These are phyloP conservation scores for Schizosaccharomyces lindneri DNA, from an alignment of 805 yeast species.

Conservation along the genomic window DNA sequence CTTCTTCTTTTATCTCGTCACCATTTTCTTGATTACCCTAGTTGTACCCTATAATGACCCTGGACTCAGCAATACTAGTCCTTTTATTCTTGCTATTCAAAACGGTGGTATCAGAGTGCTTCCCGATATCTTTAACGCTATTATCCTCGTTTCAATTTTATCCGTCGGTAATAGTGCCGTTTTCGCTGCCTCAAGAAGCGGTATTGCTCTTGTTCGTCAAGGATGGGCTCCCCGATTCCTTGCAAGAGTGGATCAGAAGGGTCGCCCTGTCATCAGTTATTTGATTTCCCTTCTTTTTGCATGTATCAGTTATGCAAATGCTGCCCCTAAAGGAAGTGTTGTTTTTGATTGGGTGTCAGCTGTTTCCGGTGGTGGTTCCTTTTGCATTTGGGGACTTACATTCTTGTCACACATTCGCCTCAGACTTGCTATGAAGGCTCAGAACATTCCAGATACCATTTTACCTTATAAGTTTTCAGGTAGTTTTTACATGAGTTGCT, in stretches of 20 bases:
- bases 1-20: slow-evolving; percentile 31
- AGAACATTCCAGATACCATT: slow-evolving; percentile 18
- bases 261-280: slow-evolving; percentile 45
- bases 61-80: slow-evolving; percentile 35
- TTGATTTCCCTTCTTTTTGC: slow-evolving; percentile 23
- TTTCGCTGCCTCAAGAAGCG: slow-evolving; percentile 35
- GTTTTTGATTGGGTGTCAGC: slow-evolving; percentile 58
- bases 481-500: neutral
- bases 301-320: slow-evolving; percentile 10
- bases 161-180: slow-evolving; percentile 69
- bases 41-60: slow-evolving; percentile 50
- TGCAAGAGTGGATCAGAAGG: slow-evolving; percentile 33
- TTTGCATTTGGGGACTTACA: slow-evolving; percentile 58
- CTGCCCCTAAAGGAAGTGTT: slow-evolving; percentile 3
- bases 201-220: slow-evolving; percentile 45
- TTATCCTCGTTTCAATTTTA: slow-evolving; percentile 48
- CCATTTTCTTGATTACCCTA: slow-evolving; percentile 40
- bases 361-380: slow-evolving; percentile 52
- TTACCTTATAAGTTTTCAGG: neutral
- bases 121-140: slow-evolving; percentile 58
- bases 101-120: slow-evolving; percentile 32
- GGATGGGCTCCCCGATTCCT: slow-evolving; percentile 55
- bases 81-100: slow-evolving; percentile 62
- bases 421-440: slow-evolving; percentile 32
- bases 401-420: slow-evolving; percentile 45